These are phyloP conservation scores for Mycena albidolilacea DNA, from an alignment of 768 basidiomycete species.

Conservation along the genomic window DNA sequence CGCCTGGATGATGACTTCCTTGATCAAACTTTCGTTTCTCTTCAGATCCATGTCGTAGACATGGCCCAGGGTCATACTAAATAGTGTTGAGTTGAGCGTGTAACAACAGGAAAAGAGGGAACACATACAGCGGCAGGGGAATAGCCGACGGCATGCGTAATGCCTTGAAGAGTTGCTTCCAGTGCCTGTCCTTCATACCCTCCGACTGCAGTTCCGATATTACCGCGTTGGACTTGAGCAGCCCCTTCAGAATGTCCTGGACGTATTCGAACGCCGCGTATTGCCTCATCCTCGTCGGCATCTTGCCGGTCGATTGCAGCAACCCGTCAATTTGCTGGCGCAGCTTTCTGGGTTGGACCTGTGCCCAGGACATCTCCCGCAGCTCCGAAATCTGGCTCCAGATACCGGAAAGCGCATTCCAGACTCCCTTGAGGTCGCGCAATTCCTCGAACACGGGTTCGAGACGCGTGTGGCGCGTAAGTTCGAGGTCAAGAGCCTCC, in stretches of 20 bases:
- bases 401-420: constrained; percentile 98
- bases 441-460: constrained; percentile 96
- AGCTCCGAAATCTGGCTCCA: constrained; percentile 95
- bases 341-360: constrained; percentile 94
- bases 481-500: constrained; percentile 95
- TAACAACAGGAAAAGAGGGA: constrained; percentile 20
- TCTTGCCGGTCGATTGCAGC: constrained; percentile 94
- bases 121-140: constrained; percentile 77
- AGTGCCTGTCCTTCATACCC: constrained; percentile 96
- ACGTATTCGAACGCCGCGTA: constrained; percentile 99
- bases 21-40: constrained; percentile 91
- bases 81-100: not conserved
- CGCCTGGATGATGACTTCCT: constrained; percentile 96
- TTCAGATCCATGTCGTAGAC: constrained; percentile 98
- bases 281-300: constrained; percentile 99
- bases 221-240: constrained; percentile 91
- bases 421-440: constrained; percentile 96
- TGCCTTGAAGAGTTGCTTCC: constrained; percentile 96
- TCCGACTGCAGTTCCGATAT: constrained; percentile 98
- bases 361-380: constrained; percentile 90
- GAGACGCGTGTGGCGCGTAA: constrained; percentile 90
- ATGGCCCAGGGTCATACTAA: constrained; percentile 93
- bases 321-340: constrained; percentile 95
- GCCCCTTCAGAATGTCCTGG: constrained; percentile 87
- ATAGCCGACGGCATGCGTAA: constrained; percentile 83